Evolutionary conservation across 352 stramenopile species (phyloP).

Genomic region (Globisporangium recalcitrans): DNA sequence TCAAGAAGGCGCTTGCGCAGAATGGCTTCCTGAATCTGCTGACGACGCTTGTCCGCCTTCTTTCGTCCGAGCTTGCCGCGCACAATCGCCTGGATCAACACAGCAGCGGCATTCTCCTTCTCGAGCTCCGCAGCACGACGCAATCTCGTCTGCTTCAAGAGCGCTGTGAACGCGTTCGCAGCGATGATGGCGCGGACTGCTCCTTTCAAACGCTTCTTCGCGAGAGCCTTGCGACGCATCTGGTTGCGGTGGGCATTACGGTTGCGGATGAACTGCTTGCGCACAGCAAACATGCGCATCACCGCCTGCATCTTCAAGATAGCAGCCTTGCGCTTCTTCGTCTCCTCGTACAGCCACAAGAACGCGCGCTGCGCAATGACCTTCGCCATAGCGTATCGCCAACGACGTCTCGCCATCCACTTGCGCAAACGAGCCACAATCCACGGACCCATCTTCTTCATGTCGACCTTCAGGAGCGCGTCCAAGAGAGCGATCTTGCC

Average conservation of each 20-base stretch:
- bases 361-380: constrained; percentile 81
- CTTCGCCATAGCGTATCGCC: constrained; percentile 82
- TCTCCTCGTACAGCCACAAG: constrained; percentile 74
- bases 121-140: constrained; percentile 37
- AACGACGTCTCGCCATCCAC: constrained; percentile 80
- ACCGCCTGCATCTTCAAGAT: constrained; percentile 80
- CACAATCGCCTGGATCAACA: constrained; percentile 78
- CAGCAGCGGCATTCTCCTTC: constrained; percentile 46
- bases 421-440: constrained; percentile 79
- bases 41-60: constrained; percentile 49
- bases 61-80: constrained; percentile 80
- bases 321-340: constrained; percentile 62
- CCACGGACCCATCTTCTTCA: constrained; percentile 88
- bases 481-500: constrained; percentile 88
- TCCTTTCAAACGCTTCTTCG: constrained; percentile 66
- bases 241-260: constrained; percentile 67
- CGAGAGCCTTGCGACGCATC: constrained; percentile 56
- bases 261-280: constrained; percentile 73
- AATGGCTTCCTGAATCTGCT: constrained; percentile 71
- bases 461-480: constrained; percentile 83
- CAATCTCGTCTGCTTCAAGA: constrained; percentile 47
- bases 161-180: constrained; percentile 61
- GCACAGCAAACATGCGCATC: constrained; percentile 82
- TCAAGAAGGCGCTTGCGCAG: constrained; percentile 71
- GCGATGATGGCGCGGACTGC: constrained; percentile 61